Percentiles rank a stretch among this genome's conserved stretches.
Evolutionary conservation across 2,329 filamentous ascomycete species (phyloP).

Genomic region (Colletotrichum karsti): DNA sequence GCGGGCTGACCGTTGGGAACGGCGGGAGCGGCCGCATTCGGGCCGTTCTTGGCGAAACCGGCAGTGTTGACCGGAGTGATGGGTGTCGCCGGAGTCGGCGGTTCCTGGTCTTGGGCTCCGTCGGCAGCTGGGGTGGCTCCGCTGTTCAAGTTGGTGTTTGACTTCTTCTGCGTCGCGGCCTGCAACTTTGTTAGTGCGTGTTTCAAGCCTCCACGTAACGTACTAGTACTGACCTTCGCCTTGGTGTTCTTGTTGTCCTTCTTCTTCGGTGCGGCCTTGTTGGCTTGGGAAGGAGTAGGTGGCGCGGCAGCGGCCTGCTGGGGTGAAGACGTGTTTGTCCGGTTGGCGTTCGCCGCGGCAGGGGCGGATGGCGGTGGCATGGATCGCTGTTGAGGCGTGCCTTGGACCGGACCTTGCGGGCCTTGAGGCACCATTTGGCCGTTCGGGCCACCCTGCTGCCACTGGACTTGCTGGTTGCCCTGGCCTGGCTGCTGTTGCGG

Average conservation of each 20-base stretch:
- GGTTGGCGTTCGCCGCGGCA: conserved; percentile 59
- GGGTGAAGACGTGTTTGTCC: conserved; percentile 66
- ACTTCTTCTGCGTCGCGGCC: conserved; percentile 70
- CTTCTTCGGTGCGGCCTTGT: conserved; percentile 82
- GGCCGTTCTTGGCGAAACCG: conserved; percentile 59
- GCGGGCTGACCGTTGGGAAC: conserved; percentile 54
- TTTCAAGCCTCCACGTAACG: background rate
- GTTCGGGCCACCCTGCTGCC: conserved; percentile 53
- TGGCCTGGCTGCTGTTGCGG: conserved; percentile 48
- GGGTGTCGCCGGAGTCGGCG: conserved; percentile 69
- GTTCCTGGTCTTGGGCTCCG: conserved; percentile 62
- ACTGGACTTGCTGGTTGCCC: conserved; percentile 56
- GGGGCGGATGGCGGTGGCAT: conserved; percentile 75
- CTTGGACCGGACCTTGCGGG: conserved; percentile 65
- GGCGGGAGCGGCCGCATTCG: conserved; percentile 46
- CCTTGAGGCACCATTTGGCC: conserved; percentile 51
- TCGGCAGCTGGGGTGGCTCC: conserved; percentile 68
- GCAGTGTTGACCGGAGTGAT: conserved; percentile 66
- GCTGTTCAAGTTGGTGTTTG: conserved; percentile 60
- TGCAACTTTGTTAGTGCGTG: conserved; percentile 35
- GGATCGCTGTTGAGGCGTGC: conserved; percentile 76
- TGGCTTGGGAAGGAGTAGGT: conserved; percentile 77
- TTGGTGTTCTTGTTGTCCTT: conserved; percentile 73
- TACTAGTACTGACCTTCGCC: conserved; percentile 68
- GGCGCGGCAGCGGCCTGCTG: conserved; percentile 73